Evolutionary conservation across 2,329 filamentous ascomycete species (phyloP), one percentile per base, ranked within the genome.

Genomic region (Neonectria neomacrospora): DNA sequence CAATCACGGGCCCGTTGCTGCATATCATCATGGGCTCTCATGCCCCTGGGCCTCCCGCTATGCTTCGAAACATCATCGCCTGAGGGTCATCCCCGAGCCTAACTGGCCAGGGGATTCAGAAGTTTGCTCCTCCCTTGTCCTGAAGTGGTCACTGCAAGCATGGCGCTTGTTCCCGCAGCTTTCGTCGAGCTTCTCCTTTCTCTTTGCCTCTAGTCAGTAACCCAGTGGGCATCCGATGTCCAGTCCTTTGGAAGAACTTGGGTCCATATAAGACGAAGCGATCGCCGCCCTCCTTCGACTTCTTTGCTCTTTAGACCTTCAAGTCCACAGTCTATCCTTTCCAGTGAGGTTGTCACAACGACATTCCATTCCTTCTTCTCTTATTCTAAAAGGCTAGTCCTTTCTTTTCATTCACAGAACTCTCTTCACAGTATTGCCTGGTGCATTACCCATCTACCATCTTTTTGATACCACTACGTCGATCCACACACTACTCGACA

Each of bases 61-160:
- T 76, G 76, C 79, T 70, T 80, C 79, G 75, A 79, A 80, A 77
- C 74, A 64, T 67, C 71, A 70, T 70, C 71, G 70, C 62, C 47
- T 57, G 45, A 63, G 60, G 51, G 58, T 58, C 45, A 63, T 67
- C 54, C 63, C 54, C 32, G 54, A 63, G 37, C 65, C 67, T 71
- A 67, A 75, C 65, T 73, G 71, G 71, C 64, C 62, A 52, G 60
- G 64, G 42, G 57, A 61, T 37, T 54, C 50, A 58, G 61, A 60
- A 61, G 58, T 50, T 58, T 72, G 72, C 71, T 58, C 63, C 76
- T 76, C 75, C 74, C 77, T 73, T 71, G 71, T 71, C 69, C 71
- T 44, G 54, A 71, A 62, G 26, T 42, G 56, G 18, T 58, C 54
- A 47, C 37, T 42, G 34, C 53, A 41, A 30, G 37, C 28, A 45